Evolutionary conservation across 73 alveolate genomes (phyloP), one percentile per base, ranked within the genome.

Genomic region (Stentor roeselii): DNA sequence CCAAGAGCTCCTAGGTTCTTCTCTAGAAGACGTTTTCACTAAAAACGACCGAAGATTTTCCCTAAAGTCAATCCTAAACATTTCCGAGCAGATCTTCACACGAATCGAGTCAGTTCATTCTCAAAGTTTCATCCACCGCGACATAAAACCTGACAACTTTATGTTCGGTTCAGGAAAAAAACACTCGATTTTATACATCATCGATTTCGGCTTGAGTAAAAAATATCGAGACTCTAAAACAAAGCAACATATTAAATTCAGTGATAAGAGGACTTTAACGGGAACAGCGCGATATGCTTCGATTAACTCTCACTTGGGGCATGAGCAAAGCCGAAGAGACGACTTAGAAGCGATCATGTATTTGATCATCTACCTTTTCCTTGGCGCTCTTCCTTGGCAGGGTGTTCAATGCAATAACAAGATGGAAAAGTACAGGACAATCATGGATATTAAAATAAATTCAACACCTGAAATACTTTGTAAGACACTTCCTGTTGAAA

Each of bases 201-300:
- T 92, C 36, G 97, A 92, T 82, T 92, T 92, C 85, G 97, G 97
- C 3, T 86, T 92, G 21, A 83, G 93, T 39, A 90, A 90, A 86
- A 78, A 88, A 84, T 92, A 87, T 61, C 42, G 78, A 6, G 82
- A 84, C 75, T 32, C 86, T 38, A 83, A 87, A 58, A 82, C n/a
- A 32, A 84, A 86, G 2, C 41, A 83, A 58, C 97, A 92, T 83
- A 92, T 92, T 21, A 87, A 89, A 3, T 92, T 75, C 84, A 90
- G 90, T 58, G 96, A 93, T 76, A 90, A 90, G 38, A 87, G 92
- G 60, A 91, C 87, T 84, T 83, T 91, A 87, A 84, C 90, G 36
- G 98, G 98, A n/a, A 93, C 98, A 39, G 95, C 92, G 1, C 80
- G 96, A 60, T 91, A 93, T 83, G 96, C 98, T 0, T 80, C 92